These are phyloP conservation scores for Alternaria metachromatica DNA, from an alignment of 2,329 filamentous ascomycete species.

Conservation along the genomic window DNA sequence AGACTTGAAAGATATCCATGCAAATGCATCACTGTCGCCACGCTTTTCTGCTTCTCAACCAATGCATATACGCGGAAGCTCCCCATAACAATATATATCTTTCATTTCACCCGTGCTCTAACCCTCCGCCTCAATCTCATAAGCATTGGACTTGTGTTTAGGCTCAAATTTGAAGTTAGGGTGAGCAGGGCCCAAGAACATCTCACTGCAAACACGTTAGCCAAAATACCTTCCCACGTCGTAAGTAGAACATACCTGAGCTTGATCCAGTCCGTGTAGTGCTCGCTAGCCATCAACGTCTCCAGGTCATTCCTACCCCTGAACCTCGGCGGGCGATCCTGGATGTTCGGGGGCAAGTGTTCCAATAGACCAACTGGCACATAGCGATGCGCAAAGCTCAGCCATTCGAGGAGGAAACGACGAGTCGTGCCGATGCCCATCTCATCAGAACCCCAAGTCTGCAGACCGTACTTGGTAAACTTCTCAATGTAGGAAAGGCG, in stretches of 20 bases:
- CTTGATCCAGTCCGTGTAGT: constrained; percentile 99
- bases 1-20: background rate
- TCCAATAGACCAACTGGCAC: constrained; percentile 89
- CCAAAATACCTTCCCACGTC: background rate
- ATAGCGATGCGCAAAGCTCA: constrained; percentile 93
- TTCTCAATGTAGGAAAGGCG: constrained; percentile 85
- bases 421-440: constrained; percentile 89
- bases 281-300: constrained; percentile 86
- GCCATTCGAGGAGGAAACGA: constrained; percentile 91
- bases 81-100: background rate
- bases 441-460: constrained; percentile 96
- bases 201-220: constrained; percentile 69
- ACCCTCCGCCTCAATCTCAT: constrained; percentile 71
- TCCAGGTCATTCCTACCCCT: constrained; percentile 87
- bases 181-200: constrained; percentile 93
- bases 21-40: background rate
- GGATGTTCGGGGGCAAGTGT: constrained; percentile 83
- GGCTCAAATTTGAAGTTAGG: constrained; percentile 92
- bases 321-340: constrained; percentile 87
- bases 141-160: constrained; percentile 95
- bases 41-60: background rate
- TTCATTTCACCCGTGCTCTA: constrained; percentile 1
- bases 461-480: constrained; percentile 87
- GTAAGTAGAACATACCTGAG: constrained; percentile 72
- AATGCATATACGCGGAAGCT: background rate